Conservation (phyloP, 768 basidiomycete species). For the Hypsizygus marmoreus region DNA sequence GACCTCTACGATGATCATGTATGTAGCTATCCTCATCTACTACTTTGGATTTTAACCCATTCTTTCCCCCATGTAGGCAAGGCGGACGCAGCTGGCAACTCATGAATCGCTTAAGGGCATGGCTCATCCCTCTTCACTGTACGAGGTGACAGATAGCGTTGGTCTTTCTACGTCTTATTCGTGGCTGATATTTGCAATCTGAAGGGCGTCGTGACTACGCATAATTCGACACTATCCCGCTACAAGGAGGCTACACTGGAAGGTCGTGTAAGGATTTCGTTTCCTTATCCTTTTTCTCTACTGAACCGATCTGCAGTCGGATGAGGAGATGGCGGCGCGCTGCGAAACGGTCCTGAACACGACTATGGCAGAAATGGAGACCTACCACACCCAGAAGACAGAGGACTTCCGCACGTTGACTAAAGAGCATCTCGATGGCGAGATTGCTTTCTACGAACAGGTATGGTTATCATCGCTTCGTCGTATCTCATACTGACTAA, state of each 20-base stretch:
- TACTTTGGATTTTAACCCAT: background rate
- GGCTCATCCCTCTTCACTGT: slow-evolving; percentile 73
- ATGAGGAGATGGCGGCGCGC: slow-evolving; percentile 68
- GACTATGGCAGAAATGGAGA: slow-evolving; percentile 87
- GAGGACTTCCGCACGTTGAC: slow-evolving; percentile 66
- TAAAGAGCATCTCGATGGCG: slow-evolving; percentile 74
- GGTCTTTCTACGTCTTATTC: background rate
- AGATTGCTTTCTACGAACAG: slow-evolving; percentile 77
- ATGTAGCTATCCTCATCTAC: slow-evolving; percentile 22
- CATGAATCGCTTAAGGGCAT: slow-evolving; percentile 77
- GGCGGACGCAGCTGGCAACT: slow-evolving; percentile 68
- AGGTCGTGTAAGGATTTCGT: slow-evolving; percentile 33
- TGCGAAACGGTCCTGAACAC: slow-evolving; percentile 89
- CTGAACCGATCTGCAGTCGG: slow-evolving; percentile 37
- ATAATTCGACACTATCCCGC: slow-evolving; percentile 65
- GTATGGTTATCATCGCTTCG: slow-evolving; percentile 28
- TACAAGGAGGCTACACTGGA: slow-evolving; percentile 55
- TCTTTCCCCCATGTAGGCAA: slow-evolving; percentile 49
- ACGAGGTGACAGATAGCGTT: slow-evolving; percentile 49
- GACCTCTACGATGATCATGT: slow-evolving; percentile 83
- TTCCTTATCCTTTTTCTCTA: background rate
- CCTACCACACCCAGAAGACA: slow-evolving; percentile 70
- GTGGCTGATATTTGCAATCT: background rate
- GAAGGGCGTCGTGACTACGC: slow-evolving; percentile 77
- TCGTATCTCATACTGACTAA: background rate